A percentile compares a stretch with the other conserved stretches of the same genome.
Evolutionary conservation across 2,329 filamentous ascomycete genomes (phyloP).

Genomic region (Fusarium robinianum): DNA sequence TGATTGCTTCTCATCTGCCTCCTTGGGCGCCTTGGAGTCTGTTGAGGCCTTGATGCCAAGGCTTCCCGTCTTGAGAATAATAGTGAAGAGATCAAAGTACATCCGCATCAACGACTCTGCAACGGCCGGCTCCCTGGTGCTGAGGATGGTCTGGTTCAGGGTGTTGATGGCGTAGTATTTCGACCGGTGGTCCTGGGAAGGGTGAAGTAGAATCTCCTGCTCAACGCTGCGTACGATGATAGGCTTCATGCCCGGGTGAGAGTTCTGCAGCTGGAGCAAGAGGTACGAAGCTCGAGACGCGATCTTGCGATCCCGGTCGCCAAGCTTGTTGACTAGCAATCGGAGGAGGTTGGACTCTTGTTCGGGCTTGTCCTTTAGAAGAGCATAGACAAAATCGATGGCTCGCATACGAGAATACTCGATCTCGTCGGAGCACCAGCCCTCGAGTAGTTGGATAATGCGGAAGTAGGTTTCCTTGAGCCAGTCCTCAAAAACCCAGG

Average conservation of each 20-base stretch:
- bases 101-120: conserved; percentile 83
- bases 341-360: conserved; percentile 94
- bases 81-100: conserved; percentile 88
- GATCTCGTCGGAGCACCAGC: conserved; percentile 94
- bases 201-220: conserved; percentile 82
- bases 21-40: conserved; percentile 48
- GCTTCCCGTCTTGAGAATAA: conserved; percentile 69
- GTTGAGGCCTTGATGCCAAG: conserved; percentile 48
- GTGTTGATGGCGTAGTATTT: conserved; percentile 98
- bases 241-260: conserved; percentile 91
- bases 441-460: conserved; percentile 86
- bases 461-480: conserved; percentile 93
- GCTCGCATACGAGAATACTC: conserved; percentile 88
- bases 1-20: conserved; percentile 31
- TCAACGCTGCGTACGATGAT: conserved; percentile 86
- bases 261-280: conserved; percentile 85
- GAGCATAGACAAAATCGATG: conserved; percentile 86
- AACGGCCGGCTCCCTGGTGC: conserved; percentile 77
- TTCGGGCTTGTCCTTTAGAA: conserved; percentile 94
- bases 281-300: conserved; percentile 91
- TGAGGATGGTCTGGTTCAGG: conserved; percentile 93
- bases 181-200: conserved; percentile 83
- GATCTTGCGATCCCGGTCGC: conserved; percentile 94
- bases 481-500: conserved; percentile 95
- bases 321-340: conserved; percentile 92